Evolutionary conservation across 495 filamentous ascomycete species (phyloP), one percentile per base, ranked within the genome.

Genomic region (Daldinia bambusicola): DNA sequence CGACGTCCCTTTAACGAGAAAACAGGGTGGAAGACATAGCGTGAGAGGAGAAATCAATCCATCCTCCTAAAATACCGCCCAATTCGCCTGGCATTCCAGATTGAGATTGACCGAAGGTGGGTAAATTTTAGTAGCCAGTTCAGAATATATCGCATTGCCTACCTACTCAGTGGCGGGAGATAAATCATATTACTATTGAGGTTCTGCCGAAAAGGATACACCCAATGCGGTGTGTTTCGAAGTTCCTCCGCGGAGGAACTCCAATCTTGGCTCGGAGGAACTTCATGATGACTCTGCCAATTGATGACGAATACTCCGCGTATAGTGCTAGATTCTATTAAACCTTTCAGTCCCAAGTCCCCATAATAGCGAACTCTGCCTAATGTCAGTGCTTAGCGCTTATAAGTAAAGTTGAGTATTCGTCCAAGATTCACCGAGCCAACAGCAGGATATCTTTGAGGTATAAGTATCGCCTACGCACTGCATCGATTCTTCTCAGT

Each of bases 181-280:
- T 26, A 48, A 2, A 18, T 20, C 2, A 48, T 48, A 0, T 48
- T 1, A 48, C 9, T 48, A 0, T 22, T 48, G 9, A 48, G 1
- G 2, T 1, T 9, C 10, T 22, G 18, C 8, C 20, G 18, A 5
- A 18, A 22, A 22, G 16, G n/a, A 14, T 38, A 48, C 20, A 22
- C 43, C 41, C 9, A 26, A 38, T 2, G 55, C 18, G 26, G 13
- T 30, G 16, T 48, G 9, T 1, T 22, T 13, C 7, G 48, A 55
- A 57, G 63, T 63, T 74, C 50, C 63, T 70, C 71, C 71, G 71
- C 71, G 71, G 71, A 67, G 51, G 57, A 74, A 71, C 50, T 51
- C 22, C 34, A 38, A 55, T n/a, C 4, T 38, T 52, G 22, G 26
- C 0, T 41, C 65, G 70, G 65, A 32, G 48, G 51, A 69, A 40